Conservation (phyloP, 805 yeast species). For the Saccharomycopsis fermentans region DNA sequence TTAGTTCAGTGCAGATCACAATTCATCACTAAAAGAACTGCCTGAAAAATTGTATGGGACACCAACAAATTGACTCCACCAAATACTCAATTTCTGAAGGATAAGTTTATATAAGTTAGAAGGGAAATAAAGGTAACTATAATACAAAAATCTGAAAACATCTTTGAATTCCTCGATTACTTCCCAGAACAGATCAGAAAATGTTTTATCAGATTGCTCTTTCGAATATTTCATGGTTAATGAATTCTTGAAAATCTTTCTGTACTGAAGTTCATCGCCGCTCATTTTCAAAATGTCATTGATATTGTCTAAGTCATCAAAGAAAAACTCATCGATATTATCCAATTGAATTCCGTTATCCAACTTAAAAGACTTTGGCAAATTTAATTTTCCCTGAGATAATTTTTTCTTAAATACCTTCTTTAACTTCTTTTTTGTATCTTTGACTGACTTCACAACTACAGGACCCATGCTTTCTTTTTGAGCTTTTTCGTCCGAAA, state of each 20-base stretch:
- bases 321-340: background rate
- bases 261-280: conserved; percentile 4
- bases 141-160: conserved; percentile 12
- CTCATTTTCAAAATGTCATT: conserved; percentile 19
- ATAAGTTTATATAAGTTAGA: conserved; percentile 6
- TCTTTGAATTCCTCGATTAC: conserved; percentile 17
- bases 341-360: background rate
- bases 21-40: background rate
- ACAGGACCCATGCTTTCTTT: conserved; percentile 3
- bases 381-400: conserved; percentile 4
- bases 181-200: conserved; percentile 14
- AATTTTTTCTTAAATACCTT: conserved; percentile 7
- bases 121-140: conserved; percentile 17
- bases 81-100: conserved; percentile 4
- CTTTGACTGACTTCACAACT: conserved; percentile 9
- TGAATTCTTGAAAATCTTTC: conserved; percentile 12
- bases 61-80: conserved; percentile 17
- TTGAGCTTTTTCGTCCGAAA: background rate
- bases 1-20: background rate
- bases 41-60: background rate
- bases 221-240: conserved; percentile 8
- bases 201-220: conserved; percentile 8
- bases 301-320: conserved; percentile 7
- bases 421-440: conserved; percentile 9
- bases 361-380: background rate